Evolutionary conservation across 2,329 filamentous ascomycete species (phyloP), one percentile per base, ranked within the genome.

Genomic region (Colletotrichum shisoi): DNA sequence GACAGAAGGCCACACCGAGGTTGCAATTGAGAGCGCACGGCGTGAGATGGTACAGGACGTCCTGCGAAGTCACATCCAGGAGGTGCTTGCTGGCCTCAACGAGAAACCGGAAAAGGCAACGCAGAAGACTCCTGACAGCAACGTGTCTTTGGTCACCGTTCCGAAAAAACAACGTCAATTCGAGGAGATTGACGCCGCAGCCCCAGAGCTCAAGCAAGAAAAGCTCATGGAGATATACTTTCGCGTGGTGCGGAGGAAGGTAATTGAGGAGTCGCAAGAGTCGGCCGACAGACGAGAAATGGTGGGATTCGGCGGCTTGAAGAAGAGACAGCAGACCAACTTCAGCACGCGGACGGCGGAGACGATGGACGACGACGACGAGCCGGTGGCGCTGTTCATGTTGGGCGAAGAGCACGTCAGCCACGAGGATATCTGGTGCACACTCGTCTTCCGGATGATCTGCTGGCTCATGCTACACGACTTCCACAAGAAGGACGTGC

Each of bases 401-500:
- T n/a, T 60, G 39, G 31, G 7, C 3, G 56, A 61, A 17, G 59
- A 49, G 21, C 11, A 57, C 1, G 42, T 58, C 45, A 58, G 73
- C n/a, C 74, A 77, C 49, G 77, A 79, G 49, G 78, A 80, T 8
- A 80, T 85, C n/a, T 87, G 84, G 84, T 84, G 83, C 70, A 82
- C 81, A 8, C 74, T 87, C 19, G 78, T 86, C 4, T 84, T 87
- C 69, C 76, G 84, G 31, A 87, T 87, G 85, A 77, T 87, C 27
- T 86, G 84, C 72, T 87, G 84, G 85, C 74, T 87, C 59, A 78
- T 84, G 75, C 74, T 87, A 68, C 84, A 87, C 71, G 83, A 87
- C 70, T 87, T 87, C 59, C 78, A 85, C 72, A 84, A 83, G 71
- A 78, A 80, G 66, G 85, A 87, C 62, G 77, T 83, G 11, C 83